Percentiles rank a stretch among this genome's conserved stretches.
Evolutionary conservation across 177 flowering plant species (phyloP).

Genomic region (Tripterygium wilfordii): DNA sequence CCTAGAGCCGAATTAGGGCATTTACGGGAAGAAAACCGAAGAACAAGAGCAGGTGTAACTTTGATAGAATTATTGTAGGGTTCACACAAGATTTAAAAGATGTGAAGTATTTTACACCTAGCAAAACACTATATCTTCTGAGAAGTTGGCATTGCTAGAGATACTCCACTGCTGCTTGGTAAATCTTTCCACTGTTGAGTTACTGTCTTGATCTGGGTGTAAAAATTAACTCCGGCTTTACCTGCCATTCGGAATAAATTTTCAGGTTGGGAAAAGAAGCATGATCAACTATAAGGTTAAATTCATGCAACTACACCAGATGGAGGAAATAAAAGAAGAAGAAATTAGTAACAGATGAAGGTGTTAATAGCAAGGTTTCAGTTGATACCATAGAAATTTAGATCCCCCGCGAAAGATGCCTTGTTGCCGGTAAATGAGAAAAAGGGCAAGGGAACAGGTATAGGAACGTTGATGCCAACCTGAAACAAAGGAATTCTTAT

Average conservation of each 20-base stretch:
- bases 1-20: too few species aligned
- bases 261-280: too few species aligned
- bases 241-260: constrained; percentile 27
- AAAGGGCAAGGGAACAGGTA: constrained; percentile 73
- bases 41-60: background rate
- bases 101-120: background rate
- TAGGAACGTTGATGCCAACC: constrained; percentile 77
- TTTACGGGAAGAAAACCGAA: too few species aligned
- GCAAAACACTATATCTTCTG: constrained; percentile 25
- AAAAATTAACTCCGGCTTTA: constrained; percentile 65
- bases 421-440: constrained; percentile 72
- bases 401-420: constrained; percentile 74
- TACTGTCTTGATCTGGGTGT: constrained; percentile 62
- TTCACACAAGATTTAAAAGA: background rate
- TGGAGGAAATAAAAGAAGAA: too few species aligned
- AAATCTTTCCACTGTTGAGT: constrained; percentile 75
- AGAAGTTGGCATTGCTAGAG: constrained; percentile 71
- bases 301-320: too few species aligned
- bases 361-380: background rate
- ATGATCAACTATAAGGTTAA: too few species aligned
- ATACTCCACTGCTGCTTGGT: constrained; percentile 37
- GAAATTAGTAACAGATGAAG: too few species aligned
- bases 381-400: constrained; percentile 54
- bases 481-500: constrained; percentile 10
- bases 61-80: background rate